phyloP scores from a whole-genome alignment of 306 rosid species.

The Begonia loranthoides region DNA sequence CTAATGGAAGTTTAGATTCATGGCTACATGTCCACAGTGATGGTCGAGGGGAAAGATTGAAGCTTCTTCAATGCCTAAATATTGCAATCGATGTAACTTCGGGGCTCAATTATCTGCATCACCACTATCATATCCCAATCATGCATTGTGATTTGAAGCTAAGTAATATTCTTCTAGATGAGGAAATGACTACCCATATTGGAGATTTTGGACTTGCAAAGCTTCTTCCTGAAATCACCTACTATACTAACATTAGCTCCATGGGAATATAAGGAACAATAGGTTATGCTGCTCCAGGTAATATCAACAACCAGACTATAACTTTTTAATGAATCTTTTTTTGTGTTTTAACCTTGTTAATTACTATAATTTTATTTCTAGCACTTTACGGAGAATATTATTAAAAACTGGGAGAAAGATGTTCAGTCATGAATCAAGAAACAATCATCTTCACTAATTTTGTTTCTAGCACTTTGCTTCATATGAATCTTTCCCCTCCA shows the following conservation, averaged over 20 bases:
- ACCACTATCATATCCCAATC: background rate
- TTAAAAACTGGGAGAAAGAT: no score
- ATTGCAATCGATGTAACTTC: background rate
- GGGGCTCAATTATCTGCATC: background rate
- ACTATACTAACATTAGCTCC: background rate
- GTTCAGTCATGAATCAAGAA: background rate
- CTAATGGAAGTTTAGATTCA: background rate
- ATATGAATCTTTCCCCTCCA: no score
- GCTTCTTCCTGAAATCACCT: background rate
- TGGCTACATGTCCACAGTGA: background rate
- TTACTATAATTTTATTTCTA: no score
- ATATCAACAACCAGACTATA: background rate
- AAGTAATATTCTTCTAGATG: conserved; percentile 1
- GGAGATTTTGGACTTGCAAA: conserved; percentile 5
- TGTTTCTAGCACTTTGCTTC: background rate
- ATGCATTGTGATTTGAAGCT: no score
- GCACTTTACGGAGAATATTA: no score
- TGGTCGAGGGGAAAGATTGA: background rate
- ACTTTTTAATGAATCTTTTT: background rate
- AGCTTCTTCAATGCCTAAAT: background rate
- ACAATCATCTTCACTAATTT: background rate
- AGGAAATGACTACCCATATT: conserved; percentile 1
- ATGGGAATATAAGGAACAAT: background rate
- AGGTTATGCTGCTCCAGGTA: conserved; percentile 4
- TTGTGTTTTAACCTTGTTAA: background rate